Evolutionary conservation across 345 rosid species (phyloP).

Genomic region (Dimocarpus longan): DNA sequence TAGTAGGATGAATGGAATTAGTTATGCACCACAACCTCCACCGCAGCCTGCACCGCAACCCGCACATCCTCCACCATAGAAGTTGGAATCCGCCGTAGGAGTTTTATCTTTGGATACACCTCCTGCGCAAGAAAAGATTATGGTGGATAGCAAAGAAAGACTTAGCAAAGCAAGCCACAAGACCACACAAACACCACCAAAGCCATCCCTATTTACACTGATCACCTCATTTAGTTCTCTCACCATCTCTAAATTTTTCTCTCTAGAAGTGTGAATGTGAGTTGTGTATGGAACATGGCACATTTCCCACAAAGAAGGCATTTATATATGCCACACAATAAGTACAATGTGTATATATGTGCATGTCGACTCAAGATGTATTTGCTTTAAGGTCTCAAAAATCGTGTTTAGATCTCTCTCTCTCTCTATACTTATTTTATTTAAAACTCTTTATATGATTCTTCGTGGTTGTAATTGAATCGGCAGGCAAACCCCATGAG

Average conservation of each 20-base stretch:
- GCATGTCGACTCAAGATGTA: neutral
- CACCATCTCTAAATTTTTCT: conserved; percentile 28
- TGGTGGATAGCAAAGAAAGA: conserved; percentile 47
- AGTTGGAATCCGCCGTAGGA: conserved; percentile 25
- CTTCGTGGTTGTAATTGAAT: conserved; percentile 21
- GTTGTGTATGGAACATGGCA: neutral
- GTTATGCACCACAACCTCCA: conserved; percentile 48
- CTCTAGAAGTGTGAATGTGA: neutral
- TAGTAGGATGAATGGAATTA: neutral
- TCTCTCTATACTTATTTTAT: neutral
- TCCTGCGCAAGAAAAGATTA: conserved; percentile 56
- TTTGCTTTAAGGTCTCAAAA: neutral
- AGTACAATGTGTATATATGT: neutral
- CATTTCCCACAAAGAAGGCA: neutral
- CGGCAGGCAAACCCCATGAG: conserved; percentile 36
- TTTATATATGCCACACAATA: conserved; percentile 11
- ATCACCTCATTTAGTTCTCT: conserved; percentile 28
- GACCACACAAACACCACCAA: conserved; percentile 21
- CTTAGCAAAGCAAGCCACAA: conserved; percentile 46
- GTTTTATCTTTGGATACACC: conserved; percentile 43
- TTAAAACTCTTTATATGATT: conserved; percentile 24
- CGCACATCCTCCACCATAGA: conserved; percentile 46
- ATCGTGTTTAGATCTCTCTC: neutral
- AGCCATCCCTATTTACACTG: conserved; percentile 3
- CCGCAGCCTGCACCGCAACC: conserved; percentile 47